Base-by-base conservation (phyloP, 306 rosid genomes). In the Cucurbita moschata region DNA sequence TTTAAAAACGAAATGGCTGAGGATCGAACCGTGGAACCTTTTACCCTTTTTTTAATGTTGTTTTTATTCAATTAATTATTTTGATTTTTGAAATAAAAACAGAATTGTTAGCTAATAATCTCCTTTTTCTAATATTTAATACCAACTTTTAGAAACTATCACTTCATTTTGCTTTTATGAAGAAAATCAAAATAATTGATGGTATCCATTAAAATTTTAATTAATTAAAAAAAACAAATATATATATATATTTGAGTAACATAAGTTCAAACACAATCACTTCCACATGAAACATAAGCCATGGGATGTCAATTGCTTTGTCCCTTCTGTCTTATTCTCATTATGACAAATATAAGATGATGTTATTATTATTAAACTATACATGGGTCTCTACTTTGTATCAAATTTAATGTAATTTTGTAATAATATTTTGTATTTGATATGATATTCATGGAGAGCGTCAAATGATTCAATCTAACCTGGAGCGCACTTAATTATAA, bases 281-380 rank as follows among this genome's bases (percentile, higher is more conserved):
- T 46, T 67, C 47, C 72, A 67, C 46, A 67, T 67, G 73, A 67
- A 67, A 67, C 73, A 67, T 7, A 46, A 11, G 19, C 73, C 73
- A 67, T 67, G 73, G 73, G 56, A 46, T 67, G 73, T 46, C 73
- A 67, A 67, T 11, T 67, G 73, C 38, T 67, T 67, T 46, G 42
- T 47, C 14, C 40, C 56, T 67, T 46, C 21, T 67, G 73, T 67
- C 55, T 62, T 62, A 15, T 62, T 38, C 5, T 4, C 68, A 38
- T 38, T n/a, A n/a, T 38, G 12, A 3, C 68, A 61, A 15, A 62
- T 62, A 38, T 62, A 2, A 12, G 15, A 30, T 6, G 26, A 39
- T 40, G 0, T 62, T 62, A 39, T 40, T n/a, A 38, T 64, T 64
- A 64, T 40, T 40, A 6, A 8, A 30, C 16, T 57, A 6, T 52